Base-by-base conservation (phyloP, 2,329 filamentous ascomycete genomes). In the Westerdykella aurantiaca region DNA sequence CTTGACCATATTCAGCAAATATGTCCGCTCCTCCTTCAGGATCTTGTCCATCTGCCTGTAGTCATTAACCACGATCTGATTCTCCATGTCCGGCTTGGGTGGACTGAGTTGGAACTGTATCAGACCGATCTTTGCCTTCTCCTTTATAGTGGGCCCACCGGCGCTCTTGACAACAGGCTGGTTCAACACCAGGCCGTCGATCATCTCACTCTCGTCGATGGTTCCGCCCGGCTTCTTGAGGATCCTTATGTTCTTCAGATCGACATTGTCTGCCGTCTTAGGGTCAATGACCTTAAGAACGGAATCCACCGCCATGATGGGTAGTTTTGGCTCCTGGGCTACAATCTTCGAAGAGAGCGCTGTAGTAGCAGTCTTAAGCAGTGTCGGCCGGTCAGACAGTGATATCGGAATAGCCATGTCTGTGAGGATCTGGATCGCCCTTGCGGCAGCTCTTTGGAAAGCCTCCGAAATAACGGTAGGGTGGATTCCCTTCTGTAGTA, bases 11-110 rank as follows among this genome's bases (percentile, higher is more conserved):
- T 97, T 97, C 46, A 98, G 80, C 52, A 98, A 81, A 72, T 98
- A 98, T 57, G 93, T 87, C 56, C 93, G 88, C 76, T 98, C 93
- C 74, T 98, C 93, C 75, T 98, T 98, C 58, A 98, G 81, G 55
- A 98, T 98, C 80, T 97, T 98, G 77, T 98, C 93, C 93, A 98
- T 98, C 70, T 98, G 93, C 64, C 93, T 82, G 79, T 98, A 98
- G 75, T 98, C 93, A 71, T 98, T 98, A 63, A 98, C 93, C 25
- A 95, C 85, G 53, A 98, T 97, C 64, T 94, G 93, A 74, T 98
- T 98, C 76, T 98, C 93, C 93, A 98, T 98, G 70, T 98, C 93
- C 57, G 93, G 93, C 74, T 98, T 98, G 2, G 93, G 93, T 38
- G 93, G 91, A 71, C 89, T 95, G 58, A 98, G 82, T 72, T 98